phyloP scores from a whole-genome alignment of 177 flowering plant species.

The Vitis hybrid region DNA sequence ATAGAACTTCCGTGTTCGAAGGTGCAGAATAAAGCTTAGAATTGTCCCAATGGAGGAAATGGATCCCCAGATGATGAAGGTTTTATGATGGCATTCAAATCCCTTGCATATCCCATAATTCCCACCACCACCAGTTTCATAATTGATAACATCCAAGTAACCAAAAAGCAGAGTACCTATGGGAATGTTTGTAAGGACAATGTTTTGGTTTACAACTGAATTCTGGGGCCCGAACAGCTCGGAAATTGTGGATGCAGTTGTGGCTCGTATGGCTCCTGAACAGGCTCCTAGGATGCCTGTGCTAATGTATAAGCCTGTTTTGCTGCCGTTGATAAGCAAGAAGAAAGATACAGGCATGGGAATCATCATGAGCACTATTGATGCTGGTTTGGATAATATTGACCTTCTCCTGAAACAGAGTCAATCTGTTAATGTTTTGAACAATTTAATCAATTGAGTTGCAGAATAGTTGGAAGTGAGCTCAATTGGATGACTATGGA shows the following conservation, averaged over 20 bases:
- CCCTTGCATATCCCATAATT: too few species aligned
- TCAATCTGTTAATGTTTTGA: too few species aligned
- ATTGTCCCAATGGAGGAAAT: slow-evolving; percentile 6
- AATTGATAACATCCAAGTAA: too few species aligned
- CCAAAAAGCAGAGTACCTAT: too few species aligned
- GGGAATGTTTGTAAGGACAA: too few species aligned
- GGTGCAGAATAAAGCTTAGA: slow-evolving; percentile 9
- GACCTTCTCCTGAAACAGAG: not conserved
- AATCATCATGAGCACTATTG: slow-evolving; percentile 5
- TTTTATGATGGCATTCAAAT: not conserved
- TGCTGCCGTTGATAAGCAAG: slow-evolving; percentile 1
- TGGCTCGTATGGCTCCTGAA: slow-evolving; percentile 4
- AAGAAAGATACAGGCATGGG: not conserved
- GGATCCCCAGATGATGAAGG: slow-evolving; percentile 10
- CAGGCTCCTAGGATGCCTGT: slow-evolving; percentile 7
- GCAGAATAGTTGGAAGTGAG: too few species aligned
- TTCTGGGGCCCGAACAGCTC: slow-evolving; percentile 4
- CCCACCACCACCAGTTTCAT: too few species aligned
- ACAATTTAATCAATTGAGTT: too few species aligned
- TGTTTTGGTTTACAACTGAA: too few species aligned
- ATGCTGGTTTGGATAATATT: not conserved
- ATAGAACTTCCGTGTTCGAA: not conserved
- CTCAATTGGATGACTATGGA: too few species aligned
- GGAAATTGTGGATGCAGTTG: slow-evolving; percentile 2
- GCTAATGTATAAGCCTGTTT: slow-evolving; percentile 2